A percentile compares a stretch with the other conserved stretches of the same genome.
Conservation (phyloP, 257 asterid species). For the Solanum virginianum region DNA sequence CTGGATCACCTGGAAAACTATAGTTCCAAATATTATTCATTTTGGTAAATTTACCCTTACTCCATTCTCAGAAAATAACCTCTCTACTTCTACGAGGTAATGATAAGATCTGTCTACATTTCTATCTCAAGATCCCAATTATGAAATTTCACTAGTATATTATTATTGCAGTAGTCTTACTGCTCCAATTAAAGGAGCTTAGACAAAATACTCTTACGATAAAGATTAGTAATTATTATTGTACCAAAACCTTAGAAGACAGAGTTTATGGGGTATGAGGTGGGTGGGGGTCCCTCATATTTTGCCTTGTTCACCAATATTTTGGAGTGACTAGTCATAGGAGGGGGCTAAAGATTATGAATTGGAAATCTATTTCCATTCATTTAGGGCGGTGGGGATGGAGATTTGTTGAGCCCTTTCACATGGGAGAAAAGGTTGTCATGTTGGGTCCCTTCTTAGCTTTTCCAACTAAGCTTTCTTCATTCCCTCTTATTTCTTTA, state of each 20-base stretch:
- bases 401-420: slow-evolving; percentile 11
- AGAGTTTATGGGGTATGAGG: neutral
- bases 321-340: neutral
- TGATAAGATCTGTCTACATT: too few species aligned
- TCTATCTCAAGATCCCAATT: rapidly evolving
- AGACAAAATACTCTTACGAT: neutral
- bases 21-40: neutral
- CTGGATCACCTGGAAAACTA: slow-evolving; percentile 44
- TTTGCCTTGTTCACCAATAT: slow-evolving; percentile 8
- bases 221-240: neutral
- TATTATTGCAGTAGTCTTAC: rapidly evolving
- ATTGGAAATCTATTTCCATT: slow-evolving; percentile 4
- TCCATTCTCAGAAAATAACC: too few species aligned
- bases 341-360: neutral
- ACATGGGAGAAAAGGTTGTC: slow-evolving; percentile 35
- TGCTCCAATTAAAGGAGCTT: too few species aligned
- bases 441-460: slow-evolving; percentile 39
- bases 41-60: neutral
- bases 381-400: slow-evolving; percentile 17
- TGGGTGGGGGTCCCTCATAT: slow-evolving; percentile 3
- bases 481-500: neutral
- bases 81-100: too few species aligned
- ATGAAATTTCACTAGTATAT: too few species aligned
- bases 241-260: neutral
- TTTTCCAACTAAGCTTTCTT: slow-evolving; percentile 42